Evolutionary conservation across 805 yeast genomes (phyloP).

Genomic region (Zygosaccharomyces rouxii): DNA sequence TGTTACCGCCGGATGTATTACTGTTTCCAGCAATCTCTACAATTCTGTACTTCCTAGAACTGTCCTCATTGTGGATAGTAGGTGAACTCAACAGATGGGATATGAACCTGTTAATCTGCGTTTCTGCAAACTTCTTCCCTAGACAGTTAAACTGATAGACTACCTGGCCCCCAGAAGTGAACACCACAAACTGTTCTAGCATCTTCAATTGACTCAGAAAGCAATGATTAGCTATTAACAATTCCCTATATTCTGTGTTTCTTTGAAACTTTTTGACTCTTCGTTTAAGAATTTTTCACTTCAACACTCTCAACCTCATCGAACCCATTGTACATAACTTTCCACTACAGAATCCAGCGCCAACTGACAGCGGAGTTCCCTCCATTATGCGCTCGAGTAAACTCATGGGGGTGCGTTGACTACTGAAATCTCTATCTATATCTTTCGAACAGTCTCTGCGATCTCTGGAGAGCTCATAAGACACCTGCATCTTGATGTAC

Average conservation of each 20-base stretch:
- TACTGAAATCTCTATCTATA: background rate
- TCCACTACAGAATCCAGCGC: background rate
- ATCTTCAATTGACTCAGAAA: constrained; percentile 9
- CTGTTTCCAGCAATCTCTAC: constrained; percentile 13
- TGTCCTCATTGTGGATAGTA: constrained; percentile 20
- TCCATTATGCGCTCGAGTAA: background rate
- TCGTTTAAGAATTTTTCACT: background rate
- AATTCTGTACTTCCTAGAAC: constrained; percentile 18
- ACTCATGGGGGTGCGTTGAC: background rate
- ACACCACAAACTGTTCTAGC: constrained; percentile 34
- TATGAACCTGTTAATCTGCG: constrained; percentile 29
- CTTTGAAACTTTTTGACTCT: background rate
- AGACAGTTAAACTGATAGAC: constrained; percentile 27
- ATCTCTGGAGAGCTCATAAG: too few relatives aligned
- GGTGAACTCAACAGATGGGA: constrained; percentile 27
- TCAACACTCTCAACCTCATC: background rate
- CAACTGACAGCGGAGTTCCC: background rate
- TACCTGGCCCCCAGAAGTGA: constrained; percentile 32
- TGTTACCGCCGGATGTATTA: background rate
- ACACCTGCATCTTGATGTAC: background rate
- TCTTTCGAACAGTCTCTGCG: background rate
- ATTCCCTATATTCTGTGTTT: background rate
- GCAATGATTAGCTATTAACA: too few relatives aligned
- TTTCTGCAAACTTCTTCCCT: constrained; percentile 30
- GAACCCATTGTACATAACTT: background rate